Base-by-base conservation (phyloP, 768 basidiomycete species). In the Amanita phalloides region DNA sequence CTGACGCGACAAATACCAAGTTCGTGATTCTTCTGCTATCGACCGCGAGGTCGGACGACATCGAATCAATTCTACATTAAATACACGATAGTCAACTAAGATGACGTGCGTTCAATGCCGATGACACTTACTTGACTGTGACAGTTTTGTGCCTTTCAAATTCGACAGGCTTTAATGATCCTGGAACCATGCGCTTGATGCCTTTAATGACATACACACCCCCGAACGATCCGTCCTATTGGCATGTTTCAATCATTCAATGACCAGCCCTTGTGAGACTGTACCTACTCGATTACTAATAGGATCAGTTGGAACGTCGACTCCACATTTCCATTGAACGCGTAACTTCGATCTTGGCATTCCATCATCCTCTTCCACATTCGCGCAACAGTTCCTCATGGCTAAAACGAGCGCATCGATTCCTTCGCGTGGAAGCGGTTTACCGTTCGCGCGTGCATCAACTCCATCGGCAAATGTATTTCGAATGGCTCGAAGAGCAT, bases 111-210 rank as follows among this genome's bases (percentile, higher is more conserved):
- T 28, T 26, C 9, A 53, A 44, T 11, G 36, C 6, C 17, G 6
- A 49, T 17, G 28, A 48, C 14, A 63, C 74, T 58, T 51, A 80
- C 78, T 64, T 69, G 21, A 77, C 78, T 38, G 68, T 70, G 11
- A 79, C 73, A 17, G 69, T 69, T 55, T 80, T 80, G 56, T 73
- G 74, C 53, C 78, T 69, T 54, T 72, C 71, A 55, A 71, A 73
- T 25, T 70, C 67, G 11, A 66, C 62, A 23, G 65, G 62, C 10
- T 58, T 54, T 7, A 58, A 50, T 35, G 64, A 62, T 26, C 66
- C 71, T 13, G 71, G 64, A 36, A 69, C 25, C 26, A 54, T 57
- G 58, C 69, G 71, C 43, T 65, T 67, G 25, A 79, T 68, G n/a
- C 77, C 76, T 42, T 68, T 68, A 55, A 79, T 76, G 45, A 72